Evolutionary conservation across 805 yeast genomes (phyloP).

Genomic region (Yarrowia bubula): DNA sequence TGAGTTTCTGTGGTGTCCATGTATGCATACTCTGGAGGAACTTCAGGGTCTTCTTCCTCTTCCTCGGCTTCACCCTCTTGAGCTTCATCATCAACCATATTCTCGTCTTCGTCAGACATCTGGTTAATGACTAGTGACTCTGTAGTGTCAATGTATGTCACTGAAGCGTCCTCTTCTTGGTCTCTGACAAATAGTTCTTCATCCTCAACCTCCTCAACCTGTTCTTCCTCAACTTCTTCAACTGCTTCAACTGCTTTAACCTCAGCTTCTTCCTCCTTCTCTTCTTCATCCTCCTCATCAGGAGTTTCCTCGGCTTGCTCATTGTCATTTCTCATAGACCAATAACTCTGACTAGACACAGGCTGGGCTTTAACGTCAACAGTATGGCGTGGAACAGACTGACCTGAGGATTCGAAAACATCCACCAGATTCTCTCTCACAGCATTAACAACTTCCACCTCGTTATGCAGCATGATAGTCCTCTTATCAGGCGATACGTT

Average conservation of each 20-base stretch:
- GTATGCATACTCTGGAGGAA: conserved; percentile 2
- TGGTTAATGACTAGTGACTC: conserved; percentile 6
- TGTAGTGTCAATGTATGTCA: conserved; percentile 1
- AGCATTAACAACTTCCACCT: conserved; percentile 54
- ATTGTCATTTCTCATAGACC: background rate
- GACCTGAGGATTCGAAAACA: conserved; percentile 46
- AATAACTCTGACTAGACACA: conserved; percentile 8
- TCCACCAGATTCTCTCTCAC: conserved; percentile 51
- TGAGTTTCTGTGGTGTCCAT: background rate
- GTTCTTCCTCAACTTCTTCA: background rate
- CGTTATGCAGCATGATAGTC: conserved; percentile 65
- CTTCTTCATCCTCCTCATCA: background rate
- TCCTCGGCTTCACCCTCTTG: conserved; percentile 30
- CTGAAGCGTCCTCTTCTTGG: background rate
- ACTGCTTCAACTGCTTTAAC: background rate
- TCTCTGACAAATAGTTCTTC: background rate
- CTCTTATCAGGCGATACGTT: conserved; percentile 93
- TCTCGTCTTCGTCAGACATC: conserved; percentile 28
- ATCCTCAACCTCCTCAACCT: background rate
- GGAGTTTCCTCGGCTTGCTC: background rate
- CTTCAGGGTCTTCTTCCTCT: background rate
- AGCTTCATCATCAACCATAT: conserved; percentile 31
- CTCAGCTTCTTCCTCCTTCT: background rate
- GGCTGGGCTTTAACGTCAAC: conserved; percentile 10
- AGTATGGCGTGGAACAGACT: conserved; percentile 40